Evolutionary conservation across 1,284 basidiomycete genomes (phyloP).

Genomic region (Leccinum angustisporum): DNA sequence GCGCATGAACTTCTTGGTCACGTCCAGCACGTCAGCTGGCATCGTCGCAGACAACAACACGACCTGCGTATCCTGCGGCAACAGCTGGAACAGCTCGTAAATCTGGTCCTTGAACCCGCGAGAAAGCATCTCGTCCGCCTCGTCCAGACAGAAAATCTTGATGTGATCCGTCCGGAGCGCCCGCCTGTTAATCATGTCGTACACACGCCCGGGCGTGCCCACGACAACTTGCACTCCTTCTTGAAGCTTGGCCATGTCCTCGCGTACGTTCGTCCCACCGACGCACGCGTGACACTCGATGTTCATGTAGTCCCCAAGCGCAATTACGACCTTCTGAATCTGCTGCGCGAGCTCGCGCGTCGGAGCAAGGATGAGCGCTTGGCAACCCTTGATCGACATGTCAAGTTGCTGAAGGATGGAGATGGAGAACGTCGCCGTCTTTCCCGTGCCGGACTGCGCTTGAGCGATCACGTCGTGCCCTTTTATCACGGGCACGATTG

Average conservation of each 20-base stretch:
- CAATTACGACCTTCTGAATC: conserved; percentile 95
- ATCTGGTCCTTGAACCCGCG: conserved; percentile 99
- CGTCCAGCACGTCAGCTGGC: conserved; percentile 96
- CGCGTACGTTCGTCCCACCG: conserved; percentile 94
- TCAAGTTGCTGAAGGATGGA: conserved; percentile 95
- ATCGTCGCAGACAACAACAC: conserved; percentile 94
- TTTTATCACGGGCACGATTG: conserved; percentile 93
- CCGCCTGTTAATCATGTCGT: conserved; percentile 97
- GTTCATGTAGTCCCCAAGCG: conserved; percentile 98
- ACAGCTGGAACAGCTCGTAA: conserved; percentile 97
- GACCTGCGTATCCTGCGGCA: conserved; percentile 98
- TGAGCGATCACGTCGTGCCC: conserved; percentile 98
- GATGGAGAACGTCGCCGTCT: conserved; percentile 97
- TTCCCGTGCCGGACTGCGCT: conserved; percentile 98
- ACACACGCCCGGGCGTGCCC: conserved; percentile 96
- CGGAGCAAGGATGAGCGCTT: conserved; percentile 92
- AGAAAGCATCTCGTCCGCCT: conserved; percentile 96
- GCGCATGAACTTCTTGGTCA: conserved; percentile 99
- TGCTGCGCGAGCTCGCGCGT: conserved; percentile 95
- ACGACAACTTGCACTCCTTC: conserved; percentile 97
- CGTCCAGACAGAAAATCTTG: conserved; percentile 98
- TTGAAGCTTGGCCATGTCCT: conserved; percentile 97
- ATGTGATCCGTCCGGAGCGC: conserved; percentile 93
- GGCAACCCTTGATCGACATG: conserved; percentile 88
- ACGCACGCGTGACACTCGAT: conserved; percentile 99